These are phyloP conservation scores for Podospora didyma DNA, from an alignment of 495 filamentous ascomycete genomes.

Conservation along the genomic window DNA sequence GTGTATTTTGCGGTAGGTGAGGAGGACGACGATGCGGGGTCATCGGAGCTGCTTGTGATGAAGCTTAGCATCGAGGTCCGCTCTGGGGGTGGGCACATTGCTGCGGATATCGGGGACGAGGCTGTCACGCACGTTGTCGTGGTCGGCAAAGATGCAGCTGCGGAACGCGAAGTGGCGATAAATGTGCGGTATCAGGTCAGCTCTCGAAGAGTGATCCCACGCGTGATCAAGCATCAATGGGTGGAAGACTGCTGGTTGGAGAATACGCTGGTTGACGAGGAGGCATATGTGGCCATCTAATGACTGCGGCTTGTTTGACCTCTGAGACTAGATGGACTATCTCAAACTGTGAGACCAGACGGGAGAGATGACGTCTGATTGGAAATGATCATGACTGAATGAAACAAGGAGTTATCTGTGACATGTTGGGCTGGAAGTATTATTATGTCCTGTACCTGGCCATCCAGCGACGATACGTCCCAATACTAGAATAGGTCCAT, in stretches of 20 bases:
- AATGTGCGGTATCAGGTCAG: slow-evolving; percentile 43
- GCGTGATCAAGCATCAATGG: slow-evolving; percentile 71
- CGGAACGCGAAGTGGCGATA: slow-evolving; percentile 32
- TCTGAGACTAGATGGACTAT: no score
- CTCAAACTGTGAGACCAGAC: no score
- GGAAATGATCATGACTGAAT: no score
- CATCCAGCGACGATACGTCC: no score
- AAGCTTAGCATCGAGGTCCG: slow-evolving; percentile 44
- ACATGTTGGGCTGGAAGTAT: no score
- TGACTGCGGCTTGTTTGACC: no score
- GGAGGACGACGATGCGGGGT: slow-evolving; percentile 2
- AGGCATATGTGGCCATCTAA: slow-evolving; percentile 43
- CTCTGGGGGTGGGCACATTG: slow-evolving; percentile 61
- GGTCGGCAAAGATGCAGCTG: slow-evolving; percentile 19
- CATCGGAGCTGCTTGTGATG: slow-evolving; percentile 16
- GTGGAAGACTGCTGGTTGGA: slow-evolving; percentile 75
- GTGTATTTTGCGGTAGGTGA: slow-evolving; percentile 47
- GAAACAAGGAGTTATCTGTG: no score
- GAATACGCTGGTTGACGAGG: slow-evolving; percentile 79
- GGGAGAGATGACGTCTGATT: no score
- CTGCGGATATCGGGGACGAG: slow-evolving; percentile 41
- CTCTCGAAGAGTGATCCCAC: slow-evolving; percentile 49
- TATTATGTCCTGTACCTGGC: no score
- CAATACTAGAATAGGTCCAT: no score
- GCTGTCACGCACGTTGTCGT: slow-evolving; percentile 66